phyloP scores from a whole-genome alignment of 768 basidiomycete species.

The Obba rivulosa region DNA sequence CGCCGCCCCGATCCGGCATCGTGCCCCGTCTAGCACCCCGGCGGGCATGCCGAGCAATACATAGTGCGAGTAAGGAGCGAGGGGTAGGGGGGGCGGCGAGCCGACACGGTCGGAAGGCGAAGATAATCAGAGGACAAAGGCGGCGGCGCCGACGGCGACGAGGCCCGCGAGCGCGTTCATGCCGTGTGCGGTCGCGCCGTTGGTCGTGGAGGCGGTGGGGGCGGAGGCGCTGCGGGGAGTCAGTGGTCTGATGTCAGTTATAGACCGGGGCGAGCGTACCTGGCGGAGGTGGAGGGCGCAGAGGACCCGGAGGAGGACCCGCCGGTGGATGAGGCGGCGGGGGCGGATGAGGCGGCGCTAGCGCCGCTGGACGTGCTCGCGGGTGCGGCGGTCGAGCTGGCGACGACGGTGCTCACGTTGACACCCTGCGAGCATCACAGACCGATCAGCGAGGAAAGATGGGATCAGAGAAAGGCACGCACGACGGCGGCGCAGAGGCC shows the following conservation, averaged over 20 bases:
- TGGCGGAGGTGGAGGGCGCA: background rate
- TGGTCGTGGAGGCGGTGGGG: slow-evolving; percentile 7
- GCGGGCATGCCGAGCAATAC: no score
- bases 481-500: slow-evolving; percentile 22
- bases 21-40: no score
- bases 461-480: slow-evolving; percentile 4
- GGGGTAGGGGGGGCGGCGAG: no score
- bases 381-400: slow-evolving; percentile 17
- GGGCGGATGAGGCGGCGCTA: slow-evolving; percentile 3
- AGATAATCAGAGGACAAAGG: slow-evolving; percentile 38
- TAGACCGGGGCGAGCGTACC: background rate
- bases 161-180: slow-evolving; percentile 35
- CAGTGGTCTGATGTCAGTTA: background rate
- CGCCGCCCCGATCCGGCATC: no score
- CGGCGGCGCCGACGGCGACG: slow-evolving; percentile 39
- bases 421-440: slow-evolving; percentile 38
- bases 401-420: slow-evolving; percentile 34
- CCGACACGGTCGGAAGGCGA: no score
- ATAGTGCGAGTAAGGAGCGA: no score
- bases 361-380: slow-evolving; percentile 10
- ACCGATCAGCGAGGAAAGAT: background rate
- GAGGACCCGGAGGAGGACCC: no score
- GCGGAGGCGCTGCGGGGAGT: background rate
- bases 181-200: slow-evolving; percentile 22
- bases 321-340: background rate